Evolutionary conservation across 108 stramenopile species (phyloP), one percentile per base, ranked within the genome.

Genomic region (Skeletonema potamos): DNA sequence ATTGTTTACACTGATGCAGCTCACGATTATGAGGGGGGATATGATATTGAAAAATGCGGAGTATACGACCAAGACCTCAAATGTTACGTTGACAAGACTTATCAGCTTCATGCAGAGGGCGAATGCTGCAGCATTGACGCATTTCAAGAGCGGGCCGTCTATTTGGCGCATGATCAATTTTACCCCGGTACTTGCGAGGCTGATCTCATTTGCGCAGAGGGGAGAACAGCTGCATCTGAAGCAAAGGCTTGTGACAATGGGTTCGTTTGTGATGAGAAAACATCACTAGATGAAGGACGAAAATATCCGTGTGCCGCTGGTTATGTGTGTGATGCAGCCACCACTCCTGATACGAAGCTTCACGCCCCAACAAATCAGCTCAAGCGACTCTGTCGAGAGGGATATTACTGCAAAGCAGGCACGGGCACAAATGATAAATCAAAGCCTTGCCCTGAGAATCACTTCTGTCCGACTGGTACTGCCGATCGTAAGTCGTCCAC

Each of bases 101-200:
- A 56, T 34, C 66, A 78, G 62, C 27, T 81, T 20, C 81, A 82
- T 48, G 74, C 24, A 54, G 26, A 57, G 27, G 85, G 85, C 11
- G 74, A 80, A 70, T 85, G 85, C 63, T 82, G 85, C 54, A 51
- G 59, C 28, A 57, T 83, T 9, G 32, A 58, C 3, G 58, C 41
- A 17, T 72, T 54, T 51, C 32, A 69, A 6, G 77, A 72, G 44
- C 46, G 86, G 33, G 71, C 83, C 9, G 82, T 86, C 41, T 64
- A 34, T 30, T 57, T 71, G 18, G 85, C 85, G n/a, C 54, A 71
- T 30, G 92, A 92, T 61, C 66, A 82, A 37, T 93, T 84, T 77
- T 89, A 92, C 73, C 80, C 84, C 2, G 95, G 95, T 15, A 94
- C 92, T 2, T 96, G 95, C 57, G 95, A 96, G 81, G 92, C 92